phyloP scores from a whole-genome alignment of 495 filamentous ascomycete genomes.

The Pyronema omphalodes region DNA sequence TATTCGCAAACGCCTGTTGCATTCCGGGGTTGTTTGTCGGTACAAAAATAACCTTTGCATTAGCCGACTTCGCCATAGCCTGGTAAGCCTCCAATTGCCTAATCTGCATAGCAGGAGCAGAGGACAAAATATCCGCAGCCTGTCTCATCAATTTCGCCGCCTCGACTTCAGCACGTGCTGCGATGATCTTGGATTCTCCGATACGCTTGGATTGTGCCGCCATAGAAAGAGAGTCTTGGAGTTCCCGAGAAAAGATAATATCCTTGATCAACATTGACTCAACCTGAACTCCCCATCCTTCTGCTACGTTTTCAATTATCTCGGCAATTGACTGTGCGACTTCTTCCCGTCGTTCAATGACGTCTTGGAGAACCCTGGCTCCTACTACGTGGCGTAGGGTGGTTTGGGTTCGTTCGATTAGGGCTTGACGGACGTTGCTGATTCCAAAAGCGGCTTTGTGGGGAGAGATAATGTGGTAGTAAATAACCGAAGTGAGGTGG shows the following conservation, averaged over 20 bases:
- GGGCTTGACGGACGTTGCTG: slow-evolving; percentile 77
- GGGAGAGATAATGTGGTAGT: slow-evolving; percentile 90
- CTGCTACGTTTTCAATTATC: slow-evolving; percentile 91
- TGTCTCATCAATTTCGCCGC: slow-evolving; percentile 94
- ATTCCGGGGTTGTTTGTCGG: slow-evolving; percentile 26
- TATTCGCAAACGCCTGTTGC: not conserved
- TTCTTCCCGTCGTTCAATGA: slow-evolving; percentile 97
- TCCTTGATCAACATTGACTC: slow-evolving; percentile 99
- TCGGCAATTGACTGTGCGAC: slow-evolving; percentile 84
- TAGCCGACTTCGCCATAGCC: slow-evolving; percentile 89
- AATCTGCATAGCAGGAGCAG: slow-evolving; percentile 97
- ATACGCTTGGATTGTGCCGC: slow-evolving; percentile 99
- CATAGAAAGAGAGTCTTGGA: slow-evolving; percentile 97
- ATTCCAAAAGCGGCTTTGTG: slow-evolving; percentile 98
- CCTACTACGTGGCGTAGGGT: slow-evolving; percentile 95
- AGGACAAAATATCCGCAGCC: slow-evolving; percentile 85
- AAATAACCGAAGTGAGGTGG: slow-evolving; percentile 89
- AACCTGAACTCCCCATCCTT: slow-evolving; percentile 87
- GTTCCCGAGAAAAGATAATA: slow-evolving; percentile 88
- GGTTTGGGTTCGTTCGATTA: slow-evolving; percentile 92
- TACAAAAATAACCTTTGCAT: slow-evolving; percentile 44
- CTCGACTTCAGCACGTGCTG: slow-evolving; percentile 92
- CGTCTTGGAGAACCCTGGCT: slow-evolving; percentile 89
- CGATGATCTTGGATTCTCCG: slow-evolving; percentile 95
- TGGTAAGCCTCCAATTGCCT: slow-evolving; percentile 99